Percentiles rank a stretch among this genome's conserved stretches.
These are phyloP conservation scores for Pistacia integerrima DNA, from an alignment of 345 rosid species.

Conservation along the genomic window DNA sequence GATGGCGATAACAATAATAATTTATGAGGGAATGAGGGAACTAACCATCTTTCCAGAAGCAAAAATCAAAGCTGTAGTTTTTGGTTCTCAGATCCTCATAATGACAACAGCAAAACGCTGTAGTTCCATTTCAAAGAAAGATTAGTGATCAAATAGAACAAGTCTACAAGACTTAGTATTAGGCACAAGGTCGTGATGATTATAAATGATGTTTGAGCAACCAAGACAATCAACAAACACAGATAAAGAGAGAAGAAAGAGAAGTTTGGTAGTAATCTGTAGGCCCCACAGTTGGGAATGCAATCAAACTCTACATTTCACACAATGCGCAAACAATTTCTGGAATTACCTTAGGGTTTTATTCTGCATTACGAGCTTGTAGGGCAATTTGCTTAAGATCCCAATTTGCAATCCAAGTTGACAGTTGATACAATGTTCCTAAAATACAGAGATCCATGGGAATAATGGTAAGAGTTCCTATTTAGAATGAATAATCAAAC, in stretches of 20 bases:
- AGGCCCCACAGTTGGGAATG: background rate
- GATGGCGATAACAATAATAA: background rate
- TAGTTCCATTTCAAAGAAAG: constrained; percentile 13
- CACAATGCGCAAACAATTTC: too few species aligned
- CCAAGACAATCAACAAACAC: background rate
- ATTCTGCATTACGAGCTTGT: constrained; percentile 87
- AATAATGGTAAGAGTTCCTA: background rate
- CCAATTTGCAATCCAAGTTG: constrained; percentile 82
- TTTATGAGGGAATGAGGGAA: background rate
- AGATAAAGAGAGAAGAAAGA: background rate
- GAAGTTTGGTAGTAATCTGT: background rate
- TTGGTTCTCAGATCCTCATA: constrained; percentile 93
- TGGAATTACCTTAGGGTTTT: constrained; percentile 66
- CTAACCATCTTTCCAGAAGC: constrained; percentile 95
- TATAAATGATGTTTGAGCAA: background rate
- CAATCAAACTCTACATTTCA: background rate
- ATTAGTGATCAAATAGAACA: constrained; percentile 11
- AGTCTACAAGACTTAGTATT: background rate
- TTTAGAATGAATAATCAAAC: background rate
- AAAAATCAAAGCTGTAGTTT: constrained; percentile 88
- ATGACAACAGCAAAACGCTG: constrained; percentile 96
- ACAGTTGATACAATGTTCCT: constrained; percentile 86
- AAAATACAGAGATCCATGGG: constrained; percentile 9
- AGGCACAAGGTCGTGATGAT: background rate
- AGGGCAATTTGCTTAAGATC: constrained; percentile 78